Conservation (phyloP, 2,329 filamentous ascomycete species). For the Ophiostoma fasciatum region DNA sequence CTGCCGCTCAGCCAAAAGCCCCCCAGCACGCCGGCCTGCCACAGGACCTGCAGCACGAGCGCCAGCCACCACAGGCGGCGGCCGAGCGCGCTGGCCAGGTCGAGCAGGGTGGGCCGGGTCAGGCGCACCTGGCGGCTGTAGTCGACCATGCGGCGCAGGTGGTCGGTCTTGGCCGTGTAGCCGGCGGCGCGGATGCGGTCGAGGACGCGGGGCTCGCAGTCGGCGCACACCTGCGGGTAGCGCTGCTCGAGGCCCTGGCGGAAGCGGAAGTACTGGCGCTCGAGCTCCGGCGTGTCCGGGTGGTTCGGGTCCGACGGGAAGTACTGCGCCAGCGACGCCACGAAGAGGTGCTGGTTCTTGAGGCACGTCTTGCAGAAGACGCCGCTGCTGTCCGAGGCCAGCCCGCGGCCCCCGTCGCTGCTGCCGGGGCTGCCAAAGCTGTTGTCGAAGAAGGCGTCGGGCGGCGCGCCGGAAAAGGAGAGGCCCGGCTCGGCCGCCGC, state of each 20-base stretch:
- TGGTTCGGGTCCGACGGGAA: conserved; percentile 49
- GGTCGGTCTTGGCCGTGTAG: conserved; percentile 74
- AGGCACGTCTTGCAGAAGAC: conserved; percentile 64
- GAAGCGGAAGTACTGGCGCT: conserved; percentile 55
- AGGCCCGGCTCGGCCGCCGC: conserved; percentile 25
- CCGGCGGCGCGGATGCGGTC: conserved; percentile 53
- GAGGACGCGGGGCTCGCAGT: conserved; percentile 63
- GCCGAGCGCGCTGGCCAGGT: conserved; percentile 27
- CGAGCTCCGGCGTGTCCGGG: conserved; percentile 53
- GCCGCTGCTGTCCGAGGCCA: conserved; percentile 6
- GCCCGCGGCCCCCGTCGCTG: not conserved
- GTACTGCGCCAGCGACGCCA: conserved; percentile 64
- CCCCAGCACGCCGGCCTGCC: conserved; percentile 24
- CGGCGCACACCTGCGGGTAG: conserved; percentile 78
- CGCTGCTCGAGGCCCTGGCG: conserved; percentile 59
- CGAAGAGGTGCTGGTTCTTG: conserved; percentile 77
- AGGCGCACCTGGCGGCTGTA: conserved; percentile 34
- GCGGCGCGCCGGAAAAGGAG: too few species aligned
- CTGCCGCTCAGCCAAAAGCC: not conserved
- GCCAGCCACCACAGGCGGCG: conserved; percentile 34
- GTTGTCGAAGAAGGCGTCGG: too few species aligned
- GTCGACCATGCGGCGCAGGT: conserved; percentile 61
- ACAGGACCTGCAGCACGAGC: conserved; percentile 30
- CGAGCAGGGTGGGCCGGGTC: conserved; percentile 25
- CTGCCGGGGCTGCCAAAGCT: conserved; percentile 13